phyloP scores from a whole-genome alignment of 345 rosid species.

The Turnera subulata region DNA sequence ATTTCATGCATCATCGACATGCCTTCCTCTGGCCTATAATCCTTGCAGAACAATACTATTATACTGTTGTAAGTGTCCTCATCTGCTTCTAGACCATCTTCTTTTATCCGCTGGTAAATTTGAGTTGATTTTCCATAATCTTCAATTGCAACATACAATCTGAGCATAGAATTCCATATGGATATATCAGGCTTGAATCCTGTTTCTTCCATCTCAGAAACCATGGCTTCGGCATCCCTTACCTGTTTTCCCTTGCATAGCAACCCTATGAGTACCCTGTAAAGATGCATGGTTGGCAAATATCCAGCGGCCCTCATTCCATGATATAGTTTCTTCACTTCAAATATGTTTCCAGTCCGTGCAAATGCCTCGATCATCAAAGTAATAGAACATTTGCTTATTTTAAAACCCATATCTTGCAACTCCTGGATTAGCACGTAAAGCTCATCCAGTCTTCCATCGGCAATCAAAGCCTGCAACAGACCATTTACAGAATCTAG shows the following conservation, averaged over 20 bases:
- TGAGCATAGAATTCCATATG: constrained; percentile 86
- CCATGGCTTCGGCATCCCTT: constrained; percentile 84
- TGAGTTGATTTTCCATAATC: constrained; percentile 69
- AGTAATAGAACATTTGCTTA: constrained; percentile 86
- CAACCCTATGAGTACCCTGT: constrained; percentile 69
- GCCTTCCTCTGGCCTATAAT: constrained; percentile 83
- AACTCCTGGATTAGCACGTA: constrained; percentile 78
- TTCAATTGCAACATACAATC: constrained; percentile 64
- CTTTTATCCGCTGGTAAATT: constrained; percentile 67
- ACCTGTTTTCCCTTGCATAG: constrained; percentile 74
- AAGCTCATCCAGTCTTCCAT: constrained; percentile 79
- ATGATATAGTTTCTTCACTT: constrained; percentile 84
- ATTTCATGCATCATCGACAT: constrained; percentile 68
- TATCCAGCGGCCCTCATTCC: constrained; percentile 98
- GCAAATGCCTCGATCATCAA: constrained; percentile 91
- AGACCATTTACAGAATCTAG: constrained; percentile 81
- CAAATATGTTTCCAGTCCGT: constrained; percentile 67
- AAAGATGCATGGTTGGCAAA: constrained; percentile 90
- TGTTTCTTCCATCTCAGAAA: constrained; percentile 88
- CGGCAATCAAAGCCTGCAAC: constrained; percentile 72
- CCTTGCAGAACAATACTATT: constrained; percentile 86
- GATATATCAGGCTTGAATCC: constrained; percentile 79
- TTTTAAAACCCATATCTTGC: constrained; percentile 94
- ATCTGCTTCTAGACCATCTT: constrained; percentile 69
- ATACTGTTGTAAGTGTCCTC: constrained; percentile 80